Conservation (phyloP, 1,139 yeast species). For the Candida sp. region DNA sequence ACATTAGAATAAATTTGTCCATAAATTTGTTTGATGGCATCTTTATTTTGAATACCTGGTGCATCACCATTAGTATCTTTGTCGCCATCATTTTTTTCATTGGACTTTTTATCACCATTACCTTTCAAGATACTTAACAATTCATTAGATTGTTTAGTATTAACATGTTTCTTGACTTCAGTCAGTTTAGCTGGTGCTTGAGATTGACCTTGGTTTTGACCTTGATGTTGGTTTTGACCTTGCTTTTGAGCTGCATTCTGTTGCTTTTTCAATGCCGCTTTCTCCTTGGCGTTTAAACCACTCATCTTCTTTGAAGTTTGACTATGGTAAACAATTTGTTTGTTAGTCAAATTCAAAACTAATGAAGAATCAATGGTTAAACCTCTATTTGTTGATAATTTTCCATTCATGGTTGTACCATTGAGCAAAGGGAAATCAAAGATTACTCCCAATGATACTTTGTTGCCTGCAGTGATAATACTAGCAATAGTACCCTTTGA, state of each 20-base stretch:
- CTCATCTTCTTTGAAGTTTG: slow-evolving; percentile 55
- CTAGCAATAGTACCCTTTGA: slow-evolving; percentile 92
- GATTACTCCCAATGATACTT: slow-evolving; percentile 62
- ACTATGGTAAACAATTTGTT: slow-evolving; percentile 75
- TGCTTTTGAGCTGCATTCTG: slow-evolving; percentile 19
- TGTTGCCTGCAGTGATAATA: slow-evolving; percentile 60
- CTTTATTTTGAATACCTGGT: slow-evolving; percentile 19
- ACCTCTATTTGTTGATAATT: slow-evolving; percentile 77
- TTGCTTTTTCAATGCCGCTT: slow-evolving; percentile 15
- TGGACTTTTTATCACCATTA: slow-evolving; percentile 13
- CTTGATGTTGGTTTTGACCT: slow-evolving; percentile 7
- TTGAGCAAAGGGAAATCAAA: slow-evolving; percentile 83
- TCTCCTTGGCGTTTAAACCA: slow-evolving; percentile 22
- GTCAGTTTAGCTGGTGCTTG: slow-evolving; percentile 7
- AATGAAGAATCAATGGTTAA: slow-evolving; percentile 78
- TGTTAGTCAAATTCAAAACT: slow-evolving; percentile 70
- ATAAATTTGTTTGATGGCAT: slow-evolving; percentile 46
- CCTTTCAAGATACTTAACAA: slow-evolving; percentile 34
- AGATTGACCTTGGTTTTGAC: slow-evolving; percentile 5
- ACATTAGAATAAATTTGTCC: slow-evolving; percentile 46
- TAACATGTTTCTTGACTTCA: slow-evolving; percentile 9
- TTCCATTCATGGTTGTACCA: slow-evolving; percentile 79
- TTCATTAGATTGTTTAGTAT: slow-evolving; percentile 22
- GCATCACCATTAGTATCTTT: slow-evolving; percentile 13
- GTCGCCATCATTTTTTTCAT: slow-evolving; percentile 9